These are phyloP conservation scores for Thielaviopsis punctulata DNA, from an alignment of 2,329 filamentous ascomycete genomes.

Conservation along the genomic window DNA sequence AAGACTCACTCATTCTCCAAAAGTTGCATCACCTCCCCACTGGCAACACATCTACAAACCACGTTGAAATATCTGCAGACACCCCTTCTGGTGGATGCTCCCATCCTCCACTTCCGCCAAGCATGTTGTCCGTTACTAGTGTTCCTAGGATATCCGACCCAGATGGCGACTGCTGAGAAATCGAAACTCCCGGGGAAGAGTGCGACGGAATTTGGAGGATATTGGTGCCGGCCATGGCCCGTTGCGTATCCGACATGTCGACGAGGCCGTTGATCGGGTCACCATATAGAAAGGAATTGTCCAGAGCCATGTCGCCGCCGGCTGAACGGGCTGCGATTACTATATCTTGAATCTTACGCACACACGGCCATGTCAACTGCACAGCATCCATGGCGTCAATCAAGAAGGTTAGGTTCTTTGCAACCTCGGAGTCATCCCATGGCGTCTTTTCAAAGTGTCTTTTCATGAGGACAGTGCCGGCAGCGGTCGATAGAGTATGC, in stretches of 20 bases:
- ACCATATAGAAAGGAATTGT: not conserved
- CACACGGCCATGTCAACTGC: constrained; percentile 30
- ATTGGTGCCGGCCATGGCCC: not conserved
- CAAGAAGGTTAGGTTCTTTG: constrained; percentile 30
- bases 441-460: constrained; percentile 24
- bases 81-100: not conserved
- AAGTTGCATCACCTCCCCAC: not conserved
- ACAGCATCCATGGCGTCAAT: constrained; percentile 34
- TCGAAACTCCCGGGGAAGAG: not conserved
- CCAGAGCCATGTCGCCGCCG: not conserved
- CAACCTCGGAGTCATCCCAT: constrained; percentile 28
- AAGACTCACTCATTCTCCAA: no score
- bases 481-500: constrained; percentile 30
- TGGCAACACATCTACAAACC: not conserved
- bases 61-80: not conserved
- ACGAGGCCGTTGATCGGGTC: constrained; percentile 3
- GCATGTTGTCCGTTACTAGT: constrained; percentile 9
- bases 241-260: not conserved
- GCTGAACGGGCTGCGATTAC: constrained; percentile 15
- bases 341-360: constrained; percentile 24
- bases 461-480: constrained; percentile 30
- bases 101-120: constrained; percentile 2
- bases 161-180: not conserved
- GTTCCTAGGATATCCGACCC: constrained; percentile 1
- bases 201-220: not conserved